Evolutionary conservation across 2,329 filamentous ascomycete species (phyloP).

Genomic region (Penicillium glabrum): DNA sequence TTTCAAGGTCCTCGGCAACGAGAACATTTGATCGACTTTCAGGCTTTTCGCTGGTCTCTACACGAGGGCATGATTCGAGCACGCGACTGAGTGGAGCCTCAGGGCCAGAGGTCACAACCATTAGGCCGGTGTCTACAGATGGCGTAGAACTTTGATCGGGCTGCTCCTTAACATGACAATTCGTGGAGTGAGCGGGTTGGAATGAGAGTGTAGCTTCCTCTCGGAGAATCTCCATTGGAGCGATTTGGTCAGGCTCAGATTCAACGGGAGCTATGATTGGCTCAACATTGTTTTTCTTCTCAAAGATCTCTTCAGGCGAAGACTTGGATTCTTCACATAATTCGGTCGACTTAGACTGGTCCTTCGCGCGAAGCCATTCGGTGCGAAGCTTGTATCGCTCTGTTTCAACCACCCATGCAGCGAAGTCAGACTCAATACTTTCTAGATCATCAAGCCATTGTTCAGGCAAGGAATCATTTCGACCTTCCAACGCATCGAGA

Average conservation of each 20-base stretch:
- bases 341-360: conserved; percentile 4
- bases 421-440: conserved; percentile 71
- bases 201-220: conserved; percentile 14
- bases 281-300: not conserved
- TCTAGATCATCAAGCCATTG: conserved; percentile 88
- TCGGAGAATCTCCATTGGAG: conserved; percentile 21
- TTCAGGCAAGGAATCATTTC: conserved; percentile 80
- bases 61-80: not conserved
- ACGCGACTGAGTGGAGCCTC: not conserved
- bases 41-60: not conserved
- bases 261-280: not conserved
- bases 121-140: not conserved
- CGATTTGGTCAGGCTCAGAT: not conserved
- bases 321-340: not conserved
- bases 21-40: not conserved
- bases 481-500: conserved; percentile 82
- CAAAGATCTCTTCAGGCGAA: conserved; percentile 1
- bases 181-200: not conserved
- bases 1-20: conserved; percentile 11
- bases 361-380: conserved; percentile 46
- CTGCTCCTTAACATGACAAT: not conserved
- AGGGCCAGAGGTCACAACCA: not conserved
- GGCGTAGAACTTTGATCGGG: not conserved
- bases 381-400: conserved; percentile 71
- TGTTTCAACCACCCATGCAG: conserved; percentile 76